Evolutionary conservation across 2,329 filamentous ascomycete species (phyloP), one percentile per base, ranked within the genome.

Genomic region (Chrysosporium queenslandicum): DNA sequence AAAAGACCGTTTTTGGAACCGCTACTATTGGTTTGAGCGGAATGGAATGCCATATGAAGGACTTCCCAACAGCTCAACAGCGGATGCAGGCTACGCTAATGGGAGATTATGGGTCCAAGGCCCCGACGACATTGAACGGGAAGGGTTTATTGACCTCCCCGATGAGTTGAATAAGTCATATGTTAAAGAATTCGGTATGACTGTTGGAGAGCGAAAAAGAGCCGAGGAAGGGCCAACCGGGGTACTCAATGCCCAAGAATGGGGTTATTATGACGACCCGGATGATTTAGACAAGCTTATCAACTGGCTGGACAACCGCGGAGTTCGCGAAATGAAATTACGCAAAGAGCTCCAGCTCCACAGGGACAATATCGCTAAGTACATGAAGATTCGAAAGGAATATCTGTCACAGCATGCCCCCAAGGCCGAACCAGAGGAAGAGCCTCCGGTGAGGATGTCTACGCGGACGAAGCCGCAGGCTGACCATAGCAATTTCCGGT

Each of bases 11-110:
- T 98, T 95, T 75, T 95, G 91, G 82, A 97, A 98, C 69, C 82
- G 91, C 50, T 98, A 97, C 70, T 97, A 94, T 75, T 98, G 92
- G 91, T 96, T 97, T 67, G 92, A 98, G 70, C 85, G 91, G 57
- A 98, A 97, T 63, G 92, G 90, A 21, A 97, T 97, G 90, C 92
- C 92, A 0, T 95, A 91, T 63, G 88, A 79, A 29, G 92, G 92
- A 3, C 76, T 96, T 52, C 90, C 90, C 0, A 81, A 79, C 58
- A 94, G 88, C 67, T 96, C 90, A 14, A 97, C 91, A 1, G 86
- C 88, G 0, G 77, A 82, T 42, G 89, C 91, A 20, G 83, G 80
- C 7, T 98, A 97, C 64, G 90, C 91, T 37, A 98, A 97, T 65
- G 92, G 88, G 7, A 87, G 91, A 54, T 78, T 98, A 53, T 98